Base-by-base conservation (phyloP, 768 basidiomycete species). In the Rhodotorula paludigena region DNA sequence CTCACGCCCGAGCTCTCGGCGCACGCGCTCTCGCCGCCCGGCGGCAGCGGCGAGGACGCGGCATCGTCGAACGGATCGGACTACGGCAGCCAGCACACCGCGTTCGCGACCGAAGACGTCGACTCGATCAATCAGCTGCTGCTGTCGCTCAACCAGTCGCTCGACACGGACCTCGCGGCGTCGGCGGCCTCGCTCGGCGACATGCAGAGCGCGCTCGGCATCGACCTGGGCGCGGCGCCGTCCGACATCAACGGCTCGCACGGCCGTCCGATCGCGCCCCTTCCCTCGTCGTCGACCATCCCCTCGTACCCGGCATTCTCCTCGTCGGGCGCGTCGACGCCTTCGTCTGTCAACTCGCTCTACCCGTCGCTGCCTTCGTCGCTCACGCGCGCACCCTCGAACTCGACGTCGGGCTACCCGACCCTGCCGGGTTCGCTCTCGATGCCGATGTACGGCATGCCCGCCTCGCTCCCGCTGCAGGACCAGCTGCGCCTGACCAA, bases 41-140 rank as follows among this genome's bases (percentile, higher is more conserved):
- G 32, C 32, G 49, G 56, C 25, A 41, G 25, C 15, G 42, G 36
- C 35, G 70, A 64, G 11, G 63, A 62, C 51, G 54, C 63, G 30
- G 32, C 44, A 6, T 52, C 52, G 33, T 61, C 62, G 30, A 57
- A 60, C 45, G 58, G 58, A 1, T 61, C 63, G 10, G 71, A 64
- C 11, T 55, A 65, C 45, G 67, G 58, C 63, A 25, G 56, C 42
- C 51, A 23, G 18, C 42, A 57, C 6, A 10, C 16, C n/a, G 42
- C 33, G 23, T 57, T 59, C 45, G 59, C 54, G 32, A 32, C 28
- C 32, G 62, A 63, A 28, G 57, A 72, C 33, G 71, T 68, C 47
- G 67, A 72, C 52, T 28, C 55, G 44, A 59, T 72, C 60, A 72
- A 72, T 54, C 60, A 68, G 48, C 61, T 72, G 2, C 57, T 72